Evolutionary conservation across 1,139 yeast species (phyloP).

Genomic region (Yamadazyma triangularis): DNA sequence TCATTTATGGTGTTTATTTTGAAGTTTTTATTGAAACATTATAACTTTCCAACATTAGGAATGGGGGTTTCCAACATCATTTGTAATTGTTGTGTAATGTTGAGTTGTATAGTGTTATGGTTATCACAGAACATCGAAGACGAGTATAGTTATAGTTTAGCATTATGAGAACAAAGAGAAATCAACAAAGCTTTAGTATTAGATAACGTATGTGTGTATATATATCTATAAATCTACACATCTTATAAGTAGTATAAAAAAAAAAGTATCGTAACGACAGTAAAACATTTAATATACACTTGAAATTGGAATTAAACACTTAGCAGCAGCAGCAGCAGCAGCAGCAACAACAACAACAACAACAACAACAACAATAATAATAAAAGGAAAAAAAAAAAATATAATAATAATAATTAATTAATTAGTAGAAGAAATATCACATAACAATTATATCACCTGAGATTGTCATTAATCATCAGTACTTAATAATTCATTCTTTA

Average conservation of each 20-base stretch:
- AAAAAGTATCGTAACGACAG: no score
- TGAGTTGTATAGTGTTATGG: constrained; percentile 88
- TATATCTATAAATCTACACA: neutral
- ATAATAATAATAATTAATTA: no score
- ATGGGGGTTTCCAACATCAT: constrained; percentile 92
- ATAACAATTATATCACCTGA: no score
- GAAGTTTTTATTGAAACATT: constrained; percentile 77
- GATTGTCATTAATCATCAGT: constrained; percentile 6
- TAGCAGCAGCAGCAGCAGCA: no score
- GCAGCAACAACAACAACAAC: no score
- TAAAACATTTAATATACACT: neutral
- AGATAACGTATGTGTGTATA: no score
- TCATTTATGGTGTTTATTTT: constrained; percentile 82
- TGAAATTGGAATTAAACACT: neutral
- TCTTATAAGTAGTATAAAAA: neutral
- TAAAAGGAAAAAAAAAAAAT: no score
- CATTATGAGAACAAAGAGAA: no score
- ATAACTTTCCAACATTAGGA: constrained; percentile 79
- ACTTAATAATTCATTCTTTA: constrained; percentile 28
- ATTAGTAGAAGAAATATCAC: no score
- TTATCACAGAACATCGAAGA: constrained; percentile 92
- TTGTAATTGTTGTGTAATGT: constrained; percentile 74
- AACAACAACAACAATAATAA: no score
- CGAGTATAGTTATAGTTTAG: constrained; percentile 88
- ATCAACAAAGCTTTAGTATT: no score